These are phyloP conservation scores for Raphanus raphanistrum DNA, from an alignment of 345 rosid species.

Conservation along the genomic window DNA sequence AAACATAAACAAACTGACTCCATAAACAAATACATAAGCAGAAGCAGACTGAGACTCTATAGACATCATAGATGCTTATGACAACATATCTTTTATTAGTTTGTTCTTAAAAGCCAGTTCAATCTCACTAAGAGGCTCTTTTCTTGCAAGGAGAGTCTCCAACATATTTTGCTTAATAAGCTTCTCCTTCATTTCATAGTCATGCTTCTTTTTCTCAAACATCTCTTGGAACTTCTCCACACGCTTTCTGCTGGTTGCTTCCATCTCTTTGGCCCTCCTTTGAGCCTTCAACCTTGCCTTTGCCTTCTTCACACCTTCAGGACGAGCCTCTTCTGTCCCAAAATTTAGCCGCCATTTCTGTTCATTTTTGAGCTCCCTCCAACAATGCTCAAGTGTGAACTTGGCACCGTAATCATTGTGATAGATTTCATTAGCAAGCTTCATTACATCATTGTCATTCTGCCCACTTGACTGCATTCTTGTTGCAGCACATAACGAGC, in stretches of 20 bases:
- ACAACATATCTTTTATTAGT: not conserved
- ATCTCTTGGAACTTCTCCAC: not conserved
- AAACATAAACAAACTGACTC: not conserved
- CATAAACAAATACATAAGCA: not conserved
- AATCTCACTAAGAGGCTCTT: not conserved
- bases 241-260: not conserved
- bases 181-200: not conserved
- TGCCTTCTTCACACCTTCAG: not conserved
- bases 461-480: too few species aligned
- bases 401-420: not conserved
- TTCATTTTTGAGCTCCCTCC: not conserved
- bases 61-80: not conserved
- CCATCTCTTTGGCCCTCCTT: not conserved
- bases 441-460: not conserved
- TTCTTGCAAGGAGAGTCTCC: not conserved
- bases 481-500: too few species aligned
- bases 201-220: not conserved
- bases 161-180: not conserved
- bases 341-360: not conserved
- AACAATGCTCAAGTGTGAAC: not conserved
- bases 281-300: not conserved
- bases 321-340: not conserved
- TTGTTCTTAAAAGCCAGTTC: not conserved
- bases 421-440: not conserved
- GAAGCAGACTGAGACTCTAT: not conserved